A percentile compares a stretch with the other conserved stretches of the same genome.
Evolutionary conservation across 148 eudicot species (phyloP).

Genomic region (Cornus florida): DNA sequence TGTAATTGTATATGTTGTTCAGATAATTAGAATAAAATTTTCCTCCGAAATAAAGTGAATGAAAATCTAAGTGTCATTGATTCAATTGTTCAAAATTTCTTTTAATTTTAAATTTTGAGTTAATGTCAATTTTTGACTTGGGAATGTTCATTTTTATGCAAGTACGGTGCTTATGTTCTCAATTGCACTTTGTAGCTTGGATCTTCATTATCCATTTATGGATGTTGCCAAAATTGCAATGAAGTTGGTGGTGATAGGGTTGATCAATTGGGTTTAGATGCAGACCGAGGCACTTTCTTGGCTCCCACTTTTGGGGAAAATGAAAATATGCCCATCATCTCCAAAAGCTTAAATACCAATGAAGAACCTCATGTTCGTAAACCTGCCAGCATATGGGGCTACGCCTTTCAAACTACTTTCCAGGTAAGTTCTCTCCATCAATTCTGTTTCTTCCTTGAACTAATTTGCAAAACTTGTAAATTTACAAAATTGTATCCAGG

Average conservation of each 20-base stretch:
- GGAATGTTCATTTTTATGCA: neutral
- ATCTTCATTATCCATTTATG: conserved; percentile 60
- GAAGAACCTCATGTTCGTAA: conserved; percentile 33
- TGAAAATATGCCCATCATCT: conserved; percentile 18
- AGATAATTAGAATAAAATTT: neutral
- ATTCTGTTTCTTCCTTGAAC: neutral
- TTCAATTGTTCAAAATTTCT: too few relatives aligned
- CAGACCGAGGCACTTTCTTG: conserved; percentile 45
- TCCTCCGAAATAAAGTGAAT: neutral
- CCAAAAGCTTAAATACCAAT: conserved; percentile 23
- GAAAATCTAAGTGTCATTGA: neutral
- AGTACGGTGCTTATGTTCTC: conserved; percentile 7
- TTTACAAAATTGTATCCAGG: neutral
- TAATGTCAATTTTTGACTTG: neutral
- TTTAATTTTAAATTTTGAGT: neutral
- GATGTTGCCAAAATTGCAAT: conserved; percentile 34
- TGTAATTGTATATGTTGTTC: neutral
- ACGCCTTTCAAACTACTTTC: conserved; percentile 61
- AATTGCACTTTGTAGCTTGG: conserved; percentile 57
- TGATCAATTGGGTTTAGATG: conserved; percentile 28
- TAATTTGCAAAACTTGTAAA: neutral
- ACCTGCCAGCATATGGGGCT: conserved; percentile 51
- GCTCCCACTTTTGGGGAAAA: conserved; percentile 44
- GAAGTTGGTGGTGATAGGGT: conserved; percentile 28
- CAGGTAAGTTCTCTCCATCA: conserved; percentile 50